Percentiles rank a stretch among this genome's conserved stretches.
Evolutionary conservation across 2,329 filamentous ascomycete genomes (phyloP).

Genomic region (Acephala macrosclerotiorum): DNA sequence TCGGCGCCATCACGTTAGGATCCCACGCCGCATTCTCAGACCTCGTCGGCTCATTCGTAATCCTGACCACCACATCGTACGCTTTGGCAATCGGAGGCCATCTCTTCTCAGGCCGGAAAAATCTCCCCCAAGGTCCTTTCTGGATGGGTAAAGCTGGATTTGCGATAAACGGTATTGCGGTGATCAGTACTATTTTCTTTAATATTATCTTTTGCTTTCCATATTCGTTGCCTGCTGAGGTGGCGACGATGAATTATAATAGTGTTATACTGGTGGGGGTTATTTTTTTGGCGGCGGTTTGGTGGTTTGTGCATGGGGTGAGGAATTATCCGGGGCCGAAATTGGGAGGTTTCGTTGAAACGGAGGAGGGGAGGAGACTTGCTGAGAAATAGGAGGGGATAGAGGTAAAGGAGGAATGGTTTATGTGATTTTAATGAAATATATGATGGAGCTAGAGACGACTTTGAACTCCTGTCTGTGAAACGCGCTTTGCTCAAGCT

Average conservation of each 20-base stretch:
- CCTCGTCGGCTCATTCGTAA: slow-evolving; percentile 65
- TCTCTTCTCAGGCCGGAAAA: slow-evolving; percentile 51
- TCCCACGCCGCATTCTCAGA: slow-evolving; percentile 70
- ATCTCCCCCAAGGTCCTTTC: slow-evolving; percentile 63
- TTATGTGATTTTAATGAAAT: too few relatives aligned
- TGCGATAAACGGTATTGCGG: slow-evolving; percentile 56
- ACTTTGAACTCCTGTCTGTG: too few relatives aligned
- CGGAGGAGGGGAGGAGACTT: neutral
- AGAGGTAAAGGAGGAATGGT: neutral
- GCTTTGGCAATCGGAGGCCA: slow-evolving; percentile 66
- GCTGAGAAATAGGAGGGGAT: slow-evolving; percentile 1
- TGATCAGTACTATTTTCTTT: slow-evolving; percentile 63
- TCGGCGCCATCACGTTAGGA: slow-evolving; percentile 70
- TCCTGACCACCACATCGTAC: slow-evolving; percentile 63
- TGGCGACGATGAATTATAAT: slow-evolving; percentile 19
- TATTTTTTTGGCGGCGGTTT: slow-evolving; percentile 7
- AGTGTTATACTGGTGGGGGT: slow-evolving; percentile 19
- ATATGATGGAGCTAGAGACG: too few relatives aligned
- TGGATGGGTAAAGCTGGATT: slow-evolving; percentile 58
- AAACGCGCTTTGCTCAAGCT: too few relatives aligned
- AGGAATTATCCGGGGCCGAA: slow-evolving; percentile 1
- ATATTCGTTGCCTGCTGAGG: slow-evolving; percentile 1
- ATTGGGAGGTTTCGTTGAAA: neutral
- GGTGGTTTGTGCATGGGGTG: slow-evolving; percentile 12
- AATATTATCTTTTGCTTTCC: slow-evolving; percentile 54